These are phyloP conservation scores for Debaryomycetaceae sp. DNA, from an alignment of 1,139 yeast genomes.

Conservation along the genomic window DNA sequence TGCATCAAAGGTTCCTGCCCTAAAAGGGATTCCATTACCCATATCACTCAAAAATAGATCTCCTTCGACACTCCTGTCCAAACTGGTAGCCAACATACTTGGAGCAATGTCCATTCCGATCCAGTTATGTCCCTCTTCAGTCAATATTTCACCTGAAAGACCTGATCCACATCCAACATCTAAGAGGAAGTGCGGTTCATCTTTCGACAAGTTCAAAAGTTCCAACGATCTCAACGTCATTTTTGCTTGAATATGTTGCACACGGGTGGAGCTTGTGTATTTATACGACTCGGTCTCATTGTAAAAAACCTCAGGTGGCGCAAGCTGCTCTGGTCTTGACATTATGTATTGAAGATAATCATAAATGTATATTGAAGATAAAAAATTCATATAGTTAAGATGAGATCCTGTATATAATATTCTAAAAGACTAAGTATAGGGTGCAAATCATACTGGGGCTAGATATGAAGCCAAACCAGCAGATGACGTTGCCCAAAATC, in stretches of 20 bases:
- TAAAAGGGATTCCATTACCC: conserved; percentile 91
- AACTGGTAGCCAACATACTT: conserved; percentile 91
- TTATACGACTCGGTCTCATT: conserved; percentile 86
- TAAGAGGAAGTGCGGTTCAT: conserved; percentile 66
- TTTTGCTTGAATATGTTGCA: conserved; percentile 95
- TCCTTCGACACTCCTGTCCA: conserved; percentile 90
- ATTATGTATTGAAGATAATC: conserved; percentile 29
- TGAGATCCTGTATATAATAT: not conserved
- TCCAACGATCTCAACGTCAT: conserved; percentile 95
- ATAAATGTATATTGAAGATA: not conserved
- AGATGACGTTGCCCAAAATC: conserved; percentile 73
- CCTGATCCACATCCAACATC: conserved; percentile 99
- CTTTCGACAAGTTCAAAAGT: conserved; percentile 64
- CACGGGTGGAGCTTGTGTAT: conserved; percentile 91
- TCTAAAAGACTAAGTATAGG: conserved; percentile 71
- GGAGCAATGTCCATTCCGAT: conserved; percentile 96
- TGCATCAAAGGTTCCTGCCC: conserved; percentile 97
- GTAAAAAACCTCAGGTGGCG: conserved; percentile 96
- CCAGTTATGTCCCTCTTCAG: conserved; percentile 95
- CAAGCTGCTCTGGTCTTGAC: conserved; percentile 97
- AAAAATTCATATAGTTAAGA: not conserved
- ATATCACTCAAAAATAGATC: conserved; percentile 88
- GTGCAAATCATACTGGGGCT: conserved; percentile 92
- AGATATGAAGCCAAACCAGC: conserved; percentile 88
- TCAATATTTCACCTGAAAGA: conserved; percentile 85